Evolutionary conservation across 805 yeast genomes (phyloP).

Genomic region (Hagleromyces aurorensis): DNA sequence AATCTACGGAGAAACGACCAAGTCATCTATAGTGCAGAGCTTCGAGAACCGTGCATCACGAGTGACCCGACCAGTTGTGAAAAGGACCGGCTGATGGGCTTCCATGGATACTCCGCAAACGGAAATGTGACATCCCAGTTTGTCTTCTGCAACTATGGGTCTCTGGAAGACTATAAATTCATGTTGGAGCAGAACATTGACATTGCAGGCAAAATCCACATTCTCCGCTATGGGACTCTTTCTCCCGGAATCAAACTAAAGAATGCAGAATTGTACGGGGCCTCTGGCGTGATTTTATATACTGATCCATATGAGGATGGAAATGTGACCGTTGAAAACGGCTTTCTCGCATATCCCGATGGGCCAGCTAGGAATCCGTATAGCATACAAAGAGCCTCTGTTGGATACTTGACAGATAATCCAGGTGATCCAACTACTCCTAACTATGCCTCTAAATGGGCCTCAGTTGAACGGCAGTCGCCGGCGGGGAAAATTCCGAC

Average conservation of each 20-base stretch:
- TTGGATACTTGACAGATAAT: constrained; percentile 45
- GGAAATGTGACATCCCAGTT: constrained; percentile 51
- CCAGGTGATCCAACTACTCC: constrained; percentile 81
- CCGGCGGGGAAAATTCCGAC: constrained; percentile 40
- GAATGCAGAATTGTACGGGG: constrained; percentile 56
- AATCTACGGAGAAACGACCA: constrained; percentile 28
- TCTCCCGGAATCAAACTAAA: constrained; percentile 50
- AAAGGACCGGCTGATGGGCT: constrained; percentile 39
- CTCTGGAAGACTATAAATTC: constrained; percentile 42
- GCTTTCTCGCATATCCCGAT: constrained; percentile 48
- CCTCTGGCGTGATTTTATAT: constrained; percentile 47
- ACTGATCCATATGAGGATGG: constrained; percentile 44
- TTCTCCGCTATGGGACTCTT: constrained; percentile 44
- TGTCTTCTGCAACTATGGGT: constrained; percentile 56
- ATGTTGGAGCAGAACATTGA: constrained; percentile 36
- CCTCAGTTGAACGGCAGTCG: constrained; percentile 32
- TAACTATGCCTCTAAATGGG: constrained; percentile 49
- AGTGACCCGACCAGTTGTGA: constrained; percentile 36
- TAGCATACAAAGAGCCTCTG: constrained; percentile 56
- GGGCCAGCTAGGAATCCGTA: constrained; percentile 62
- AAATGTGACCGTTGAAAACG: constrained; percentile 45
- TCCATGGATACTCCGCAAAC: constrained; percentile 56
- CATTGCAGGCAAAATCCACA: constrained; percentile 48
- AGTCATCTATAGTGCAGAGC: constrained; percentile 39
- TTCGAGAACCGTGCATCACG: constrained; percentile 41